Evolutionary conservation across 768 basidiomycete species (phyloP).

Genomic region (Austroboletus eburneus): DNA sequence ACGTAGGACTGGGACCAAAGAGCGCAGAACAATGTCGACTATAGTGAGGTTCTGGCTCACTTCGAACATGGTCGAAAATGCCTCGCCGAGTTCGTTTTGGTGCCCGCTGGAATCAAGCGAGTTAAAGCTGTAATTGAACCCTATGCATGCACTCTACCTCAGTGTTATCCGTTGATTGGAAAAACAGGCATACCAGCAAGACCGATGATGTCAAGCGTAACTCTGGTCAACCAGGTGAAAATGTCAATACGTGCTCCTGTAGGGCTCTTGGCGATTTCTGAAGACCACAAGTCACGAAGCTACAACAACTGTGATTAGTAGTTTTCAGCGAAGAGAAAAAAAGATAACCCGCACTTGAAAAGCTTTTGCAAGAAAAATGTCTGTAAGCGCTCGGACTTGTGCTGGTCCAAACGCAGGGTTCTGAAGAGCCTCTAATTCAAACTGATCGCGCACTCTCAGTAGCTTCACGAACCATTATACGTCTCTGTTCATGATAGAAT

Average conservation of each 20-base stretch:
- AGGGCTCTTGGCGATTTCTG: conserved; percentile 27
- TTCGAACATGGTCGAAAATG: conserved; percentile 25
- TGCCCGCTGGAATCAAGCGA: conserved; percentile 19
- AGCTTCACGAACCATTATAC: no score
- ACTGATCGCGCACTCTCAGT: no score
- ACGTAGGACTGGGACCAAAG: no score
- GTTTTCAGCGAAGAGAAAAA: neutral
- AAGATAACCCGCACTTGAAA: conserved; percentile 34
- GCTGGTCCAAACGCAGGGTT: conserved; percentile 62
- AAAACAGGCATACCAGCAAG: conserved; percentile 23
- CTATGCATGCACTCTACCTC: conserved; percentile 16
- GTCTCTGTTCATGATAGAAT: no score
- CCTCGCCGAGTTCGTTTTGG: conserved; percentile 30
- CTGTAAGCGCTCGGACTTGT: conserved; percentile 53
- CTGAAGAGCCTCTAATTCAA: no score
- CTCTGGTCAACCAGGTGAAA: conserved; percentile 29
- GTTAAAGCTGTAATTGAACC: conserved; percentile 36
- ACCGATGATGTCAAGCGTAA: conserved; percentile 36
- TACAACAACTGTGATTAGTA: neutral
- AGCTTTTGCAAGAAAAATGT: conserved; percentile 56
- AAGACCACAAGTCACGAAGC: conserved; percentile 44
- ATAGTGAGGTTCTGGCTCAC: no score
- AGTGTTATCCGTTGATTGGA: neutral
- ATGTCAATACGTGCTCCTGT: conserved; percentile 26
- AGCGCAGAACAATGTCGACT: no score